Evolutionary conservation across 495 filamentous ascomycete genomes (phyloP).

Genomic region (Margaritispora aquatica): DNA sequence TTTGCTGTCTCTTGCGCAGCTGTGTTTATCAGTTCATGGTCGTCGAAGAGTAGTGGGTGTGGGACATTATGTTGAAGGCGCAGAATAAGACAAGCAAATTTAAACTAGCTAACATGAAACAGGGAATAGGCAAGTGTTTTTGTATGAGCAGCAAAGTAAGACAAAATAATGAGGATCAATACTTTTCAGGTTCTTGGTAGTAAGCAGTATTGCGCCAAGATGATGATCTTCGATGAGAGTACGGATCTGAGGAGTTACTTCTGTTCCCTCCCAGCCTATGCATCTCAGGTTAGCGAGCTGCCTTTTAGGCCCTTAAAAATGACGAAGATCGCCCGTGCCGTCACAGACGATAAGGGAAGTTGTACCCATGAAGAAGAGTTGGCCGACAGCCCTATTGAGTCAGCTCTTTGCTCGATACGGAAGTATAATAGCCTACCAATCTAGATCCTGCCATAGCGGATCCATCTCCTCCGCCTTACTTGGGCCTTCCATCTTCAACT

Average conservation of each 20-base stretch:
- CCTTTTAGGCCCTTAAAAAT: no score
- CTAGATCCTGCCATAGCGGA: constrained; percentile 65
- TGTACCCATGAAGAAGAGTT: constrained; percentile 62
- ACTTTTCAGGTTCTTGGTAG: constrained; percentile 92
- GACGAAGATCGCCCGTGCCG: neutral
- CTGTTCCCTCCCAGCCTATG: constrained; percentile 77
- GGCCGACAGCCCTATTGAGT: constrained; percentile 60
- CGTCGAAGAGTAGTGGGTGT: no score
- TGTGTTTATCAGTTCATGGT: constrained; percentile 32
- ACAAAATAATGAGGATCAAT: constrained; percentile 18
- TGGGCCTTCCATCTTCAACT: constrained; percentile 20
- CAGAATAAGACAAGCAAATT: no score
- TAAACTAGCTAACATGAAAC: no score
- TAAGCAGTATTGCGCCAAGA: constrained; percentile 74
- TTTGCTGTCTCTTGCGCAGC: constrained; percentile 78
- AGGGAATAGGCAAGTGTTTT: neutral
- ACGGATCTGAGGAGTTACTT: constrained; percentile 78
- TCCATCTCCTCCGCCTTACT: constrained; percentile 44
- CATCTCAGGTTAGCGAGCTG: constrained; percentile 44
- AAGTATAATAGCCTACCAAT: constrained; percentile 39
- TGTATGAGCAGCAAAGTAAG: neutral
- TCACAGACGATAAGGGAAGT: neutral
- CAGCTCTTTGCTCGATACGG: constrained; percentile 1
- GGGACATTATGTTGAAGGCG: no score
- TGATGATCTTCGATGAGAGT: constrained; percentile 81